Evolutionary conservation across 2,329 filamentous ascomycete genomes (phyloP), one percentile per base, ranked within the genome.

Genomic region (Dryadomyces quercivorus): DNA sequence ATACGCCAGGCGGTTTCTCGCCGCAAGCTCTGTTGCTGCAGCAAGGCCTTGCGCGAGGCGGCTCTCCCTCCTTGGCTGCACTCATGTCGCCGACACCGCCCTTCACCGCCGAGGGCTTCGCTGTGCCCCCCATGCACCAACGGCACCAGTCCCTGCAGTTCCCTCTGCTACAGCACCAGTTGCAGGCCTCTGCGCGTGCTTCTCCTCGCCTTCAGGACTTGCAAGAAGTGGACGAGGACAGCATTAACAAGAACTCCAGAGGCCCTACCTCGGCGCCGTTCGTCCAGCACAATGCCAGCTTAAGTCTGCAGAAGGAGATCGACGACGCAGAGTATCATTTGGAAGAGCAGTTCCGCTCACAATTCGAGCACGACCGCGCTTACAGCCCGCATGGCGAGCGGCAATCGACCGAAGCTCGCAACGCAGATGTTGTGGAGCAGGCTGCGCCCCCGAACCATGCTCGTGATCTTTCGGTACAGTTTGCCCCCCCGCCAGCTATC

Each of bases 271-370:
- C 43, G 7, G 44, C 50, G 8, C 46, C 53, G 0, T 71, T 71
- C 48, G 70, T 75, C 52, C 68, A 71, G 49, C 86, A 91, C 61
- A 90, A 90, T 61, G 76, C 88, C 44, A 90, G 85, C 62, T 78
- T 84, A 59, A 88, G 82, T 48, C 75, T 95, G 22, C 89, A 95
- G 65, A 85, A 84, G 58, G 89, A 93, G 61, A 85, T 94, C 55
- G 85, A 93, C 51, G 86, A 91, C 63, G 85, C 87, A 5, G 88
- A 95, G 62, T 92, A 93, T 63, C 88, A 92, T 62, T 69, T 93
- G 58, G 87, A 91, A 64, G 82, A 90, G 64, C 83, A 88, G 57
- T 82, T 91, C 58, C 82, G 88, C 52, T 83, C 85, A 53, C 85
- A 92, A 63, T 74, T 92, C 50, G 85, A 91, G 57, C 85, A 90